Percentiles rank a stretch among this genome's conserved stretches.
These are phyloP conservation scores for Adansonia grandidieri DNA, from an alignment of 441 rosid genomes.

Conservation along the genomic window DNA sequence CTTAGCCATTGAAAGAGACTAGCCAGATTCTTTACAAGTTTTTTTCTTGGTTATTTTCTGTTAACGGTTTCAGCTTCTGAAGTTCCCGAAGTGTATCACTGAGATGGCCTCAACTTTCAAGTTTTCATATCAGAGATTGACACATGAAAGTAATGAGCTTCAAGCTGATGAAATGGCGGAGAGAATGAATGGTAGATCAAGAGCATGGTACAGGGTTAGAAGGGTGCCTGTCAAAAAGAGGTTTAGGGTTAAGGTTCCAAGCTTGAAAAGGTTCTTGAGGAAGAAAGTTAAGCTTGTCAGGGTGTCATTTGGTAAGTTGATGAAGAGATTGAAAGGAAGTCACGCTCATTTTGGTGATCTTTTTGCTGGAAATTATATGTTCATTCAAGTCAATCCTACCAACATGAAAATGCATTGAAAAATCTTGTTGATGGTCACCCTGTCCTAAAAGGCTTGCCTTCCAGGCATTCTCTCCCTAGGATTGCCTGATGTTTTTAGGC, in stretches of 20 bases:
- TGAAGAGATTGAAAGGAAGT: conserved; percentile 75
- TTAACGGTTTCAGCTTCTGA: no score
- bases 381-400: conserved; percentile 82
- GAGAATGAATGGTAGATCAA: conserved; percentile 24
- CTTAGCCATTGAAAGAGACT: no score
- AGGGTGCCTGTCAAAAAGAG: conserved; percentile 49
- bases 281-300: conserved; percentile 50
- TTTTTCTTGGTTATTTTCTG: no score
- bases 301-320: conserved; percentile 45
- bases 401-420: conserved; percentile 36
- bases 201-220: conserved; percentile 43
- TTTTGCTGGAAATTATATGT: conserved; percentile 85
- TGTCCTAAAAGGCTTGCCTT: conserved; percentile 15
- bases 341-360: conserved; percentile 79
- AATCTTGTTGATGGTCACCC: background rate
- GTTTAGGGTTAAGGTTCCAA: conserved; percentile 56
- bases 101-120: conserved; percentile 32
- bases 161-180: conserved; percentile 14
- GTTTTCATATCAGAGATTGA: conserved; percentile 47
- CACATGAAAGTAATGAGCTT: conserved; percentile 32
- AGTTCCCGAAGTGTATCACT: no score
- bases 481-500: conserved; percentile 6
- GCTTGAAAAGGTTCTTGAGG: conserved; percentile 56
- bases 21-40: no score
- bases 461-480: conserved; percentile 40